Evolutionary conservation across 139 green algal species (phyloP).

Genomic region (Volvox reticuliferus): DNA sequence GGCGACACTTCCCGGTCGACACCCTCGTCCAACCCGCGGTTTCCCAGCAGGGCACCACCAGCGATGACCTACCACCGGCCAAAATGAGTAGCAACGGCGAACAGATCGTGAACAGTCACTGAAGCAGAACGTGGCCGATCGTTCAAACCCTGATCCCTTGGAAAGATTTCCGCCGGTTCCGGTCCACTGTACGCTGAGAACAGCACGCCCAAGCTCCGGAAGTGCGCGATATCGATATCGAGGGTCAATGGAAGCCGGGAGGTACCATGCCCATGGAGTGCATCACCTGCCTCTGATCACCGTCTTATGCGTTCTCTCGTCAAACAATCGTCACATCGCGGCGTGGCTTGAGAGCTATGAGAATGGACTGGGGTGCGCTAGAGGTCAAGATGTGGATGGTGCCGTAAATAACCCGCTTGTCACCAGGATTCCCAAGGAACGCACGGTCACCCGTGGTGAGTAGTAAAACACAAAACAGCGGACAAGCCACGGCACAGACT

Average conservation of each 20-base stretch:
- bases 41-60: slow-evolving; percentile 70
- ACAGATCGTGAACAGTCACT: background rate
- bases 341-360: too few species aligned
- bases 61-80: slow-evolving; percentile 47
- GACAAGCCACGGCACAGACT: background rate
- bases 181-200: background rate
- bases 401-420: background rate
- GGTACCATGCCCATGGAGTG: too few species aligned
- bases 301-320: too few species aligned
- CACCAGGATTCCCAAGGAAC: background rate
- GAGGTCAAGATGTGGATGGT: background rate
- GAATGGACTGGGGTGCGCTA: background rate
- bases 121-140: background rate
- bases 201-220: background rate
- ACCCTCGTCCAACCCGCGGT: slow-evolving; percentile 72
- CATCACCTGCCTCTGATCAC: too few species aligned
- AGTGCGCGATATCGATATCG: background rate
- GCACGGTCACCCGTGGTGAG: background rate
- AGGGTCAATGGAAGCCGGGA: background rate
- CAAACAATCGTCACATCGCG: too few species aligned
- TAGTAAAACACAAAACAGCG: background rate
- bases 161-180: background rate
- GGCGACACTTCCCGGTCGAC: slow-evolving; percentile 63
- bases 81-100: background rate
- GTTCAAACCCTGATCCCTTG: background rate